Evolutionary conservation across 805 yeast species (phyloP).

Genomic region (Candida easanensis): DNA sequence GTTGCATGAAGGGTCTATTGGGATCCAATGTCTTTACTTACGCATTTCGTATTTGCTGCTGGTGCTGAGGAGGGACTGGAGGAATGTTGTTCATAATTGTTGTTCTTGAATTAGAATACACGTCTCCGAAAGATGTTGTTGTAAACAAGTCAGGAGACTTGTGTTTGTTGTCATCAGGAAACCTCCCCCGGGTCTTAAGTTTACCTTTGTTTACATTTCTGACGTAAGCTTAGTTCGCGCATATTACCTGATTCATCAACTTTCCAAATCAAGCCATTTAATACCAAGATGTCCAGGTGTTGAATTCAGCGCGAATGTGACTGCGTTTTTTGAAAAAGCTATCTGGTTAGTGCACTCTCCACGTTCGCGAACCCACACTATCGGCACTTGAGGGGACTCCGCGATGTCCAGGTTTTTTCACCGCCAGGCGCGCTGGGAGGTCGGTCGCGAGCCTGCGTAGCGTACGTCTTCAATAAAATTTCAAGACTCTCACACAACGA

Average conservation of each 20-base stretch:
- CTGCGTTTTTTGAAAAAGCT: conserved; percentile 6
- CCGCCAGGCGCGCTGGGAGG: conserved; percentile 46
- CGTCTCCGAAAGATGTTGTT: no score
- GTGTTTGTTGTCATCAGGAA: neutral
- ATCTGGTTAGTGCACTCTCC: conserved; percentile 11
- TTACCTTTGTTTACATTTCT: conserved; percentile 17
- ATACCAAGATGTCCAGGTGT: conserved; percentile 7
- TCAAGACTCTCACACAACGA: conserved; percentile 14
- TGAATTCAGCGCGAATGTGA: conserved; percentile 1
- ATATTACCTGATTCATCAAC: neutral
- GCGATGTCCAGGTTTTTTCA: conserved; percentile 12
- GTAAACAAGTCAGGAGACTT: neutral
- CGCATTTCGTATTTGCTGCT: conserved; percentile 21
- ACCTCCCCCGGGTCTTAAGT: neutral
- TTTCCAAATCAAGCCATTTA: neutral
- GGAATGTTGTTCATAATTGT: conserved; percentile 11
- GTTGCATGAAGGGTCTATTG: no score
- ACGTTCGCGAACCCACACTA: neutral
- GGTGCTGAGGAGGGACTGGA: conserved; percentile 24
- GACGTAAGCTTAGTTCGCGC: conserved; percentile 12
- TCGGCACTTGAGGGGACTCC: conserved; percentile 10
- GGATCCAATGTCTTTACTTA: conserved; percentile 6
- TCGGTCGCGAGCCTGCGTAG: conserved; percentile 1
- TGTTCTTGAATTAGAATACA: neutral
- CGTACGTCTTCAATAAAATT: conserved; percentile 15